Evolutionary conservation across 768 basidiomycete genomes (phyloP), one percentile per base, ranked within the genome.

Genomic region (Xerocomus potaroensis): DNA sequence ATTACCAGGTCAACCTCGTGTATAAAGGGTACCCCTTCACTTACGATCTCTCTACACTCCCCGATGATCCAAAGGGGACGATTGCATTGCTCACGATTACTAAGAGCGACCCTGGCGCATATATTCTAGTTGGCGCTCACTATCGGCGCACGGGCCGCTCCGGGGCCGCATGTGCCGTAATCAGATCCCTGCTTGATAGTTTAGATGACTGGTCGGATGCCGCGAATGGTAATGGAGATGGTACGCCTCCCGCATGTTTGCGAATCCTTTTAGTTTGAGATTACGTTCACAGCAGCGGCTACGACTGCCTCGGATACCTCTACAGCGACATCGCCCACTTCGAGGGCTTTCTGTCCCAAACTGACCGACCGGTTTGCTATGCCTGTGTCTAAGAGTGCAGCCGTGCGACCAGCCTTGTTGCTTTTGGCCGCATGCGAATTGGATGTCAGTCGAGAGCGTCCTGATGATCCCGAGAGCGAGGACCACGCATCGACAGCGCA

Each of bases 61-160:
- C 65, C 32, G 59, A 65, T 42, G 64, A 65, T 27, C 66, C 64
- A 37, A 46, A 53, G 29, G 54, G 59, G 30, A 54, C 54, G 29
- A 61, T 65, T 29, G 51, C 55, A 8, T 45, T 65, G 37, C 62
- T 65, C 35, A 48, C 35, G 32, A 43, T 51, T 26, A 65, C 66
- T 34, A 44, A 60, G 24, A 61, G 61, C 19, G 66, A 64, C 50
- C 66, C 64, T 11, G 66, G 64, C 31, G 49, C 64, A 46, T 65
- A 65, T 54, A 24, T 65, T 44, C 35, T 66, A 32, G 49, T 66
- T 21, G 54, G 56, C 10, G 64, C 66, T 24, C 66, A 64, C 54
- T 65, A 65, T 51, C 60, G 64, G 48, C 61, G 66, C 31, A 65
- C 64, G 37, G 64, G 62, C 43, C 65, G 64, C 26, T 48, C 64